A percentile compares a stretch with the other conserved stretches of the same genome.
Evolutionary conservation across 2,329 filamentous ascomycete genomes (phyloP).

Genomic region (Neonectria faginata): DNA sequence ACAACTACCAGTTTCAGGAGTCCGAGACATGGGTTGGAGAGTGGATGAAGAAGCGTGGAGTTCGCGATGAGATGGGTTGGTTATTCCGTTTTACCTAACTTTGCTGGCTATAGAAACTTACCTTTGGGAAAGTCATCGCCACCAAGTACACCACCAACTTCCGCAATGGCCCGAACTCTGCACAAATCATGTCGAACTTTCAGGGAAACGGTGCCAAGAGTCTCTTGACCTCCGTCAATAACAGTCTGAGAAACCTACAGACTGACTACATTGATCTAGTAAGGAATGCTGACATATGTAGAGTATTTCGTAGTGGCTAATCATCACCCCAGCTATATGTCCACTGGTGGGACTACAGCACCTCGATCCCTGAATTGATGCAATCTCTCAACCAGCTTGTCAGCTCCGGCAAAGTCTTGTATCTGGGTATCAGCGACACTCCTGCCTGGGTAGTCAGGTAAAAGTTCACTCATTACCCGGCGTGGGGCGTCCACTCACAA

Average conservation of each 20-base stretch:
- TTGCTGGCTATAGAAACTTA: conserved; percentile 6
- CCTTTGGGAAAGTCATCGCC: conserved; percentile 65
- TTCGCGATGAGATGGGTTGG: conserved; percentile 72
- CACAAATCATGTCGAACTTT: conserved; percentile 63
- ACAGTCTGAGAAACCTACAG: conserved; percentile 70
- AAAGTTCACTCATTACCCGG: neutral
- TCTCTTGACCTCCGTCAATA: conserved; percentile 65
- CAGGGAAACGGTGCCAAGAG: conserved; percentile 73
- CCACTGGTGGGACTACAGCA: conserved; percentile 77
- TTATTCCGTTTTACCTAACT: conserved; percentile 3
- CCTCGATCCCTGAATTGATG: conserved; percentile 76
- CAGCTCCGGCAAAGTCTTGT: conserved; percentile 69
- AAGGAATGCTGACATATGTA: conserved; percentile 28
- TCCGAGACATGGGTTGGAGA: conserved; percentile 76
- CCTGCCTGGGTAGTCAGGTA: conserved; percentile 75
- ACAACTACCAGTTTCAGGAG: conserved; percentile 74
- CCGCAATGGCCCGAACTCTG: conserved; percentile 54
- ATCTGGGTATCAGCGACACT: conserved; percentile 75
- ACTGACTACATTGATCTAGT: conserved; percentile 77
- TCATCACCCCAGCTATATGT: conserved; percentile 61
- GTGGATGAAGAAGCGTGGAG: conserved; percentile 74
- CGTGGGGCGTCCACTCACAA: conserved; percentile 20
- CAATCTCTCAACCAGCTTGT: conserved; percentile 73
- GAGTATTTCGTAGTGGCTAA: neutral
- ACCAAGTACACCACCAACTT: conserved; percentile 76